phyloP scores from a whole-genome alignment of 441 rosid genomes.

The Breynia disticha region DNA sequence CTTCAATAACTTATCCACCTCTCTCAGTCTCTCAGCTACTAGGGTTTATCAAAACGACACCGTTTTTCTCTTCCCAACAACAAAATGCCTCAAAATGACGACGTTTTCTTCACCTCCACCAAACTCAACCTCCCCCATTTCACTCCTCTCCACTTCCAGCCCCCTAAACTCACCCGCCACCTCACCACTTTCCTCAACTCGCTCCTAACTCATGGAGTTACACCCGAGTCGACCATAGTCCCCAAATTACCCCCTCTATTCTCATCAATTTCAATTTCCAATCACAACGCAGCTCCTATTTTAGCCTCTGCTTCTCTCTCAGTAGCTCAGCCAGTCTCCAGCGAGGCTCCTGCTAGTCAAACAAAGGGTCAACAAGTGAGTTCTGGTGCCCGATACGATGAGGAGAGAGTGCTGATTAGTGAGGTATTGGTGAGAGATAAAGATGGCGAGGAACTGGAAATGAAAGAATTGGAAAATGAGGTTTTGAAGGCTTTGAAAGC shows the following conservation, averaged over 20 bases:
- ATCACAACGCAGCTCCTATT: constrained; percentile 6
- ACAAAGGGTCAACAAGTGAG: constrained; percentile 26
- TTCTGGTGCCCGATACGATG: constrained; percentile 35
- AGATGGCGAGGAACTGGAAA: constrained; percentile 88
- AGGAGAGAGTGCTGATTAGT: constrained; percentile 81
- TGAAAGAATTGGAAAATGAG: constrained; percentile 77
- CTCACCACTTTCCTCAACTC: constrained; percentile 31
- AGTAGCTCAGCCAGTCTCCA: constrained; percentile 18
- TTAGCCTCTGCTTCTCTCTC: constrained; percentile 38
- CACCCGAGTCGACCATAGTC: background rate
- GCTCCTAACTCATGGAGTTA: constrained; percentile 21
- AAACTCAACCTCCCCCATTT: constrained; percentile 27
- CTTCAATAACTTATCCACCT: too few species aligned
- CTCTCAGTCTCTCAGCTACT: too few species aligned
- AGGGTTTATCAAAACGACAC: too few species aligned
- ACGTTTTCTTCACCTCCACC: constrained; percentile 41
- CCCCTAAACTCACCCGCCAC: constrained; percentile 15
- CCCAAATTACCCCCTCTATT: constrained; percentile 22
- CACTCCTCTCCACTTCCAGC: constrained; percentile 8
- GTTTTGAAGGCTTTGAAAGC: constrained; percentile 73
- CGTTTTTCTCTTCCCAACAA: too few species aligned
- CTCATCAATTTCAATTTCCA: constrained; percentile 15
- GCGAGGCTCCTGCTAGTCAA: constrained; percentile 17
- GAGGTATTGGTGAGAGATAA: constrained; percentile 84
- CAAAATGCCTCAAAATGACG: constrained; percentile 40